phyloP scores from a whole-genome alignment of 768 basidiomycete species.

The Suillus ampliporus region DNA sequence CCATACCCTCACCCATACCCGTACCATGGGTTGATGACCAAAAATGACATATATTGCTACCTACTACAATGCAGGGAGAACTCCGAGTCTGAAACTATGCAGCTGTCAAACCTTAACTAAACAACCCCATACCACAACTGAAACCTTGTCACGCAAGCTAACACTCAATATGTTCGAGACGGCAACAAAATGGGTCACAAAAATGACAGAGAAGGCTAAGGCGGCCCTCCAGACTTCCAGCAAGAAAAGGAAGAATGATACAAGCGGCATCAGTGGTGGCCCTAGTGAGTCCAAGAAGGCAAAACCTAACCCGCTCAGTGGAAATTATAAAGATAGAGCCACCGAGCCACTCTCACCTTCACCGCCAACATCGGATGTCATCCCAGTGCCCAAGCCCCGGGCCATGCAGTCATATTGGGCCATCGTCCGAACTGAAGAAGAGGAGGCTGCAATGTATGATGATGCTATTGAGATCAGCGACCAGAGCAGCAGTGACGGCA shows the following conservation, averaged over 20 bases:
- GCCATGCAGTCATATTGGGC: neutral
- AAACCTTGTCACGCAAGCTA: neutral
- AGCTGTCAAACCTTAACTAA: neutral
- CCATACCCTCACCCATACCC: neutral
- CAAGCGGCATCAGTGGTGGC: too few relatives aligned
- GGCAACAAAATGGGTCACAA: too few relatives aligned
- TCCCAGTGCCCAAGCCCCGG: too few relatives aligned
- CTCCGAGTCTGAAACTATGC: neutral
- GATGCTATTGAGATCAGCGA: neutral
- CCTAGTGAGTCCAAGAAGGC: too few relatives aligned
- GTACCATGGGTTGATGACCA: neutral
- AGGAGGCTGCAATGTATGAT: slow-evolving; percentile 1
- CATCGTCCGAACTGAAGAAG: neutral
- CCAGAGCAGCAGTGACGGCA: neutral
- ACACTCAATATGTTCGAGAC: neutral
- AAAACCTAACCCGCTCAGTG: too few relatives aligned
- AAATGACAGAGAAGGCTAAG: too few relatives aligned
- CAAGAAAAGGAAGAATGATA: too few relatives aligned
- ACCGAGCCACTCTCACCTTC: too few relatives aligned
- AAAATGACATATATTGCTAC: neutral
- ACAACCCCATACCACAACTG: neutral
- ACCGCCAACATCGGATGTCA: too few relatives aligned
- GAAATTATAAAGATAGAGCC: too few relatives aligned
- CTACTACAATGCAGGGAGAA: neutral
- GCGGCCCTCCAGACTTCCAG: too few relatives aligned